phyloP scores from a whole-genome alignment of 2,329 filamentous ascomycete species.

The Aspergillus pseudonomiae region DNA sequence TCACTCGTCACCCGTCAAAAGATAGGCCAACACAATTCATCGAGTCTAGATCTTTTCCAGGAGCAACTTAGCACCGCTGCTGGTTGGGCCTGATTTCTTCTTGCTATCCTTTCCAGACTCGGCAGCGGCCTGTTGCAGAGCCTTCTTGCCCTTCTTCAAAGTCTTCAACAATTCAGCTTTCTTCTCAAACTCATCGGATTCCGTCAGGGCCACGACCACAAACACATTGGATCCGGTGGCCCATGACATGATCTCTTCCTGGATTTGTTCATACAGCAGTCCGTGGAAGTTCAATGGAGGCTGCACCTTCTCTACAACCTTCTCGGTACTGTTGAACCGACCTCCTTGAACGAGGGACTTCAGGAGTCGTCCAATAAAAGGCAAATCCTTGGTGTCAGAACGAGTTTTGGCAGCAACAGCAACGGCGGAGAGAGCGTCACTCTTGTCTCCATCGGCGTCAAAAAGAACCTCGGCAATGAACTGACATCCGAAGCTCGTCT shows the following conservation, averaged over 20 bases:
- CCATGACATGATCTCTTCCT: constrained; percentile 76
- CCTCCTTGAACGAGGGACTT: constrained; percentile 91
- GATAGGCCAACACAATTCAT: neutral
- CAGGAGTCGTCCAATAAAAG: constrained; percentile 77
- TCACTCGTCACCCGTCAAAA: neutral
- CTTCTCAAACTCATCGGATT: constrained; percentile 71
- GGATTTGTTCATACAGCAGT: constrained; percentile 79
- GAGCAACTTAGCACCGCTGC: constrained; percentile 50
- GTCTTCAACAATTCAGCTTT: constrained; percentile 68
- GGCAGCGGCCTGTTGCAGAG: constrained; percentile 63
- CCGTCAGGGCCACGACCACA: constrained; percentile 78
- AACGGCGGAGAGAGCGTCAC: constrained; percentile 70
- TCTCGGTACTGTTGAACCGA: constrained; percentile 74
- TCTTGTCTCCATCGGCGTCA: constrained; percentile 73
- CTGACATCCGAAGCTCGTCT: constrained; percentile 82
- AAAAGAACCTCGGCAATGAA: constrained; percentile 83
- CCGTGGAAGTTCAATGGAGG: constrained; percentile 80
- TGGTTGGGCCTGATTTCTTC: constrained; percentile 42
- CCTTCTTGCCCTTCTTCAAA: constrained; percentile 73
- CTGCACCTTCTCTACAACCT: constrained; percentile 70
- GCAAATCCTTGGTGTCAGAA: constrained; percentile 60
- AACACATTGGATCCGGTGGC: constrained; percentile 85
- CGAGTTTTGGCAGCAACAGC: constrained; percentile 51
- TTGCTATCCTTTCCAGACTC: constrained; percentile 51
- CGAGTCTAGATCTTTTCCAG: constrained; percentile 37